These are phyloP conservation scores for Podaxis sp. DNA, from an alignment of 768 basidiomycete species.

Conservation along the genomic window DNA sequence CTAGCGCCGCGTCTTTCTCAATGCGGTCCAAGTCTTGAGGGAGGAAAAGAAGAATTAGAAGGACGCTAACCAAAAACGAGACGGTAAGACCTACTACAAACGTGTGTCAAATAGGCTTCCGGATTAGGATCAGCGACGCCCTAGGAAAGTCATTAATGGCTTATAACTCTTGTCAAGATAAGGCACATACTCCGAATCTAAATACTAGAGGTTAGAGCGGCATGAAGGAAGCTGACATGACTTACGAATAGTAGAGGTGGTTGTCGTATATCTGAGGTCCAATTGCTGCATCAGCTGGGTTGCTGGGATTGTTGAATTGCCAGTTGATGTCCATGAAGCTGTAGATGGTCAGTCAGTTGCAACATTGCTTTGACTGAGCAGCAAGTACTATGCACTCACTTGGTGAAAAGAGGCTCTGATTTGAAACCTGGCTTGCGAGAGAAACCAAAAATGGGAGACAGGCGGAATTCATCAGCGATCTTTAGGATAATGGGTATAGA, in stretches of 20 bases:
- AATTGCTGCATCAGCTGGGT: constrained; percentile 65
- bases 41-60: not conserved
- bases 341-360: not conserved
- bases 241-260: constrained; percentile 75
- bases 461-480: constrained; percentile 24
- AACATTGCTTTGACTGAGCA: not conserved
- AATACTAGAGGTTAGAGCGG: not conserved
- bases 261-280: constrained; percentile 79
- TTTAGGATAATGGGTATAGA: constrained; percentile 35
- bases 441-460: constrained; percentile 22
- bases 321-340: constrained; percentile 84
- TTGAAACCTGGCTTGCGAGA: not conserved
- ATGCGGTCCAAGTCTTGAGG: constrained; percentile 59
- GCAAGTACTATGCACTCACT: constrained; percentile 24
- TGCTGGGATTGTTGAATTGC: constrained; percentile 68
- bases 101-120: constrained; percentile 59
- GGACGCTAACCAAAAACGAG: not conserved
- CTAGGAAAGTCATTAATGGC: constrained; percentile 30
- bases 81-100: constrained; percentile 57
- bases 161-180: not conserved
- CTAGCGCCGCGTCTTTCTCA: constrained; percentile 29
- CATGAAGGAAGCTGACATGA: not conserved
- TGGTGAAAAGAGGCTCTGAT: constrained; percentile 29
- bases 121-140: constrained; percentile 68
- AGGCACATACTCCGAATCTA: constrained; percentile 55